phyloP scores from a whole-genome alignment of 371 early-diverging fungal species.

The Lichtheimia ramosa region DNA sequence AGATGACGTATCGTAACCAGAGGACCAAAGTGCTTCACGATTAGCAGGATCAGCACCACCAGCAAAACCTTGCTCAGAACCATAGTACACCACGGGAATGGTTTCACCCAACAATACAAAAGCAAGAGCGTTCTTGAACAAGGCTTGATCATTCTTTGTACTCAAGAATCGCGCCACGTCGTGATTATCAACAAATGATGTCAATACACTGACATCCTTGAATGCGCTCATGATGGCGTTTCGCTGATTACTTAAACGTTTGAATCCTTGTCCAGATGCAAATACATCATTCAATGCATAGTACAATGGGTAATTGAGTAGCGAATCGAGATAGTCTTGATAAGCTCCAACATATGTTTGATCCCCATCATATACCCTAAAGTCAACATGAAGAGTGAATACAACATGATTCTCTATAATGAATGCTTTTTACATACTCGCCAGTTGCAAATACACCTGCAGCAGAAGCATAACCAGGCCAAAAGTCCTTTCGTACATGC shows the following conservation, averaged over 20 bases:
- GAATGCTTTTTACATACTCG: constrained; percentile 22
- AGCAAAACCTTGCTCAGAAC: constrained; percentile 37
- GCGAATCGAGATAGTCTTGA: constrained; percentile 16
- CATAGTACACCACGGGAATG: constrained; percentile 40
- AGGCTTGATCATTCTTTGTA: constrained; percentile 22
- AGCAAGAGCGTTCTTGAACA: constrained; percentile 39
- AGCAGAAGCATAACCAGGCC: constrained; percentile 24
- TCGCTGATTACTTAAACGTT: constrained; percentile 16
- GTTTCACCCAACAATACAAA: constrained; percentile 28
- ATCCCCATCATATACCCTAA: constrained; percentile 22
- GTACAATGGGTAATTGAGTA: constrained; percentile 30
- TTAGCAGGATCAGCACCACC: constrained; percentile 40
- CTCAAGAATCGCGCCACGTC: constrained; percentile 35
- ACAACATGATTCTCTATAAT: neutral
- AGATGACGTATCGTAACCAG: constrained; percentile 12
- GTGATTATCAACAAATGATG: constrained; percentile 49
- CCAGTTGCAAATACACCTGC: constrained; percentile 43
- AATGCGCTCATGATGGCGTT: constrained; percentile 13
- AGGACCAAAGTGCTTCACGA: constrained; percentile 39
- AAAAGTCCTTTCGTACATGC: constrained; percentile 41
- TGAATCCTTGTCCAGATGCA: constrained; percentile 19
- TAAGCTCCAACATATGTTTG: constrained; percentile 23
- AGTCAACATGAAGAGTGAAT: too few species aligned
- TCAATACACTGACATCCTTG: constrained; percentile 22
- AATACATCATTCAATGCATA: constrained; percentile 21